Conservation (phyloP, 345 rosid genomes). For the Garcia nutans region DNA sequence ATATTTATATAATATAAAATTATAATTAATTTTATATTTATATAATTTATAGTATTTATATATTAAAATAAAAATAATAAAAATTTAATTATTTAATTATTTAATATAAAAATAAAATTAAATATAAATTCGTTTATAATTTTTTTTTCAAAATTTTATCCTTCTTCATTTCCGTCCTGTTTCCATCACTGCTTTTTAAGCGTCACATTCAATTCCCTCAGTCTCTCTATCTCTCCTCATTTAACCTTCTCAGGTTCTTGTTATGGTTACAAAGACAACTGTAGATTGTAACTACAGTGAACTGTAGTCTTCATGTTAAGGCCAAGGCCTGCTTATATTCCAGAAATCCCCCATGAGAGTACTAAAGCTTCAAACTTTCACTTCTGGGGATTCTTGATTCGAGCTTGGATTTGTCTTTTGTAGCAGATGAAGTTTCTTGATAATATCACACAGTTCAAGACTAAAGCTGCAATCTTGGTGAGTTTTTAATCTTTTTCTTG, state of each 20-base stretch:
- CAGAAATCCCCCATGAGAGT: not conserved
- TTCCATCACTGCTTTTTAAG: too few relatives aligned
- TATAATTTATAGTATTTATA: too few relatives aligned
- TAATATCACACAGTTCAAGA: constrained; percentile 17
- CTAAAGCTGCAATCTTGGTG: constrained; percentile 33
- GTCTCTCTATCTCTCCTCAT: constrained; percentile 2
- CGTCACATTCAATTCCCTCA: constrained; percentile 25
- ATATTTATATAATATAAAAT: too few relatives aligned
- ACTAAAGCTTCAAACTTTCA: not conserved
- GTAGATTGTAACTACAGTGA: not conserved
- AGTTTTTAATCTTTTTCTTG: constrained; percentile 7
- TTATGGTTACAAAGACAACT: not conserved
- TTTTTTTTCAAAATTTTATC: too few relatives aligned
- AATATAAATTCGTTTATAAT: too few relatives aligned
- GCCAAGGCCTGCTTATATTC: not conserved
- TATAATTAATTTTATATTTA: too few relatives aligned
- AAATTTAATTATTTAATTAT: too few relatives aligned
- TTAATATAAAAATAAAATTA: too few relatives aligned
- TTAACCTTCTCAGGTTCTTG: constrained; percentile 1
- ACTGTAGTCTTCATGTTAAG: not conserved
- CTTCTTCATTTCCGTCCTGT: too few relatives aligned
- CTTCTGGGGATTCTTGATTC: not conserved
- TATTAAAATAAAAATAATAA: too few relatives aligned
- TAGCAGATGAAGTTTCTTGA: constrained; percentile 23
- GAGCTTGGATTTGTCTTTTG: constrained; percentile 14